phyloP scores from a whole-genome alignment of 441 rosid genomes.

The Viola pubescens region DNA sequence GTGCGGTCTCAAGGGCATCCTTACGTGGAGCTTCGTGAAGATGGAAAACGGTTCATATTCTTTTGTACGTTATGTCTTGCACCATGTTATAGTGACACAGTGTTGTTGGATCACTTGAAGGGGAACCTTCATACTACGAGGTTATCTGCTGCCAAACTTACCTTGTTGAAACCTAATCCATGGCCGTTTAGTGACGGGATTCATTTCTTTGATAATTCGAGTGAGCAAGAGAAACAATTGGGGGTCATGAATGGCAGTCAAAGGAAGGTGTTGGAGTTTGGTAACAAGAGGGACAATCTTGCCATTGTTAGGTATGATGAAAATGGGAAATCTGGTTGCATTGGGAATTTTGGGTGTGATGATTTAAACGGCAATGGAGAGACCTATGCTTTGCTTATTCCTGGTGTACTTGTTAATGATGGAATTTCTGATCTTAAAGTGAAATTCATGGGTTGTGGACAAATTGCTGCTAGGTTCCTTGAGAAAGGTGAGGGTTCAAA shows the following conservation, averaged over 20 bases:
- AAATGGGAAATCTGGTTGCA: slow-evolving; percentile 11
- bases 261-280: slow-evolving; percentile 28
- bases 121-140: slow-evolving; percentile 75
- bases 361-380: slow-evolving; percentile 15
- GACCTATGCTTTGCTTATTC: slow-evolving; percentile 35
- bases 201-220: slow-evolving; percentile 57
- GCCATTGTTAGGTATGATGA: slow-evolving; percentile 48
- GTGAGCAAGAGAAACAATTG: slow-evolving; percentile 27
- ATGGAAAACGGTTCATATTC: slow-evolving; percentile 64
- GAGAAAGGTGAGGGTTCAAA: slow-evolving; percentile 36
- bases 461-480: slow-evolving; percentile 50
- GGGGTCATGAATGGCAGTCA: slow-evolving; percentile 13
- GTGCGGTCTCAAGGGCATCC: slow-evolving; percentile 68
- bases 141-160: slow-evolving; percentile 57
- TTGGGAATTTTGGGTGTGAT: slow-evolving; percentile 19
- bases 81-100: slow-evolving; percentile 66
- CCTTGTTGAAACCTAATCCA: slow-evolving; percentile 62
- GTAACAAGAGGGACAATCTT: slow-evolving; percentile 25
- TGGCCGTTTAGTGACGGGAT: slow-evolving; percentile 93
- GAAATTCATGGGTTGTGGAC: slow-evolving; percentile 49
- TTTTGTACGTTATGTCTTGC: slow-evolving; percentile 85
- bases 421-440: slow-evolving; percentile 50
- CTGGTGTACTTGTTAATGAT: slow-evolving; percentile 51
- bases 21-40: slow-evolving; percentile 69
- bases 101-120: slow-evolving; percentile 67